phyloP scores from a whole-genome alignment of 2,329 filamentous ascomycete species.

The Exophiala calicioides region DNA sequence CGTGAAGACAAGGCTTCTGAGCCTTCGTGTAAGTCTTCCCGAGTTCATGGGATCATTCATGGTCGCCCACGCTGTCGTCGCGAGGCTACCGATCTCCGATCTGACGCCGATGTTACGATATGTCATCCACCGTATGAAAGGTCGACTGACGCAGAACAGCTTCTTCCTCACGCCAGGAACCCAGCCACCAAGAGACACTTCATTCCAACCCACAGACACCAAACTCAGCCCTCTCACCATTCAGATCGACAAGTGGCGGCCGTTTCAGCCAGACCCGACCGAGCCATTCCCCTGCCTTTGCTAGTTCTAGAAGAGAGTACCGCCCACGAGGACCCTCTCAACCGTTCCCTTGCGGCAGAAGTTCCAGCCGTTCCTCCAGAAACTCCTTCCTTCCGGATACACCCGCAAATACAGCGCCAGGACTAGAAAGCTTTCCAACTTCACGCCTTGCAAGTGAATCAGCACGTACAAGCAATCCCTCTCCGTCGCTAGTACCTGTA shows the following conservation, averaged over 20 bases:
- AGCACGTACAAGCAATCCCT: not conserved
- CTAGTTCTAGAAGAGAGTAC: slow-evolving; percentile 5
- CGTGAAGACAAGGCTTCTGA: slow-evolving; percentile 10
- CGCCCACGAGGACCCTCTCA: not conserved
- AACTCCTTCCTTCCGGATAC: no score
- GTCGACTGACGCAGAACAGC: slow-evolving; percentile 12
- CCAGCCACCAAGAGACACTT: not conserved
- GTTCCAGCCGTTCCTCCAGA: slow-evolving; percentile 1
- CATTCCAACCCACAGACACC: not conserved
- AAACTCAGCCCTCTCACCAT: slow-evolving; percentile 1
- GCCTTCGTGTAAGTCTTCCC: slow-evolving; percentile 15
- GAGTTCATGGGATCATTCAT: not conserved
- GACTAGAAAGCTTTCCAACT: not conserved
- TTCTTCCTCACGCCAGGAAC: not conserved
- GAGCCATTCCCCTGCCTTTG: slow-evolving; percentile 14
- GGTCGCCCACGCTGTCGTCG: not conserved
- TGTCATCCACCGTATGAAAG: not conserved
- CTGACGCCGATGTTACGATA: slow-evolving; percentile 7
- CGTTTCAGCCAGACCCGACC: not conserved
- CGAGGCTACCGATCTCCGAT: not conserved
- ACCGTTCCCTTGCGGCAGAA: not conserved
- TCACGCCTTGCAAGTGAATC: slow-evolving; percentile 3
- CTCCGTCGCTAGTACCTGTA: not conserved
- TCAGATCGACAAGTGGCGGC: slow-evolving; percentile 6
- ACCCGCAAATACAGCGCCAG: no score